A percentile compares a stretch with the other conserved stretches of the same genome.
These are phyloP conservation scores for Gossypium ekmanianum DNA, from an alignment of 345 rosid genomes.

Conservation along the genomic window DNA sequence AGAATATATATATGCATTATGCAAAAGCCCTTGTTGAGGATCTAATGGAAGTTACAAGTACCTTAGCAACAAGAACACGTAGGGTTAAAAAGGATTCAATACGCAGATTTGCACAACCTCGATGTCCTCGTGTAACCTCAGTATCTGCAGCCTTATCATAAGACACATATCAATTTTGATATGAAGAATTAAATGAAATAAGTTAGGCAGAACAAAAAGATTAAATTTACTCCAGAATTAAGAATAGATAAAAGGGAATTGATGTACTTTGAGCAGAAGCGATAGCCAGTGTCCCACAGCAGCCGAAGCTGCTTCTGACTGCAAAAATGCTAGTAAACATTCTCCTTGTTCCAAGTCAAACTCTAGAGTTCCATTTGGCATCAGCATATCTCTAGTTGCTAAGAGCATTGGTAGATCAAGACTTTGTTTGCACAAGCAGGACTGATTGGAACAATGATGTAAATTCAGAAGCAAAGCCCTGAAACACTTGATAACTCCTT, in stretches of 20 bases:
- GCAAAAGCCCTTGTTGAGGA: constrained; percentile 8
- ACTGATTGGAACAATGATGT: constrained; percentile 47
- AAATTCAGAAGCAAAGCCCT: constrained; percentile 58
- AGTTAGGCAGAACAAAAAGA: background rate
- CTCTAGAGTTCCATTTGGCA: constrained; percentile 21
- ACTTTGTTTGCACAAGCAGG: constrained; percentile 58
- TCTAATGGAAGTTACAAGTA: constrained; percentile 22
- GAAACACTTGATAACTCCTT: constrained; percentile 79
- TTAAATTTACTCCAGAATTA: background rate
- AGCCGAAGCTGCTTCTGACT: constrained; percentile 64
- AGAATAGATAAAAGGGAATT: constrained; percentile 1
- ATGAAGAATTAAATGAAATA: background rate
- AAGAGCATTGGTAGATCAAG: constrained; percentile 53
- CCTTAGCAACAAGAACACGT: constrained; percentile 86
- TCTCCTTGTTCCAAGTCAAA: constrained; percentile 38
- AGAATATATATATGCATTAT: background rate
- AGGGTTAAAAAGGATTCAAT: constrained; percentile 73
- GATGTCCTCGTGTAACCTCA: constrained; percentile 79
- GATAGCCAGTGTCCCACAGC: constrained; percentile 97
- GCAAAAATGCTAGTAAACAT: constrained; percentile 78
- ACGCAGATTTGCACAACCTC: constrained; percentile 74
- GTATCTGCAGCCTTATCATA: constrained; percentile 72
- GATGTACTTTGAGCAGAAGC: constrained; percentile 71
- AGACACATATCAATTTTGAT: constrained; percentile 23
- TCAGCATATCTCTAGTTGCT: constrained; percentile 32